Conservation (phyloP, 495 filamentous ascomycete genomes). For the Xylaria sp. region DNA sequence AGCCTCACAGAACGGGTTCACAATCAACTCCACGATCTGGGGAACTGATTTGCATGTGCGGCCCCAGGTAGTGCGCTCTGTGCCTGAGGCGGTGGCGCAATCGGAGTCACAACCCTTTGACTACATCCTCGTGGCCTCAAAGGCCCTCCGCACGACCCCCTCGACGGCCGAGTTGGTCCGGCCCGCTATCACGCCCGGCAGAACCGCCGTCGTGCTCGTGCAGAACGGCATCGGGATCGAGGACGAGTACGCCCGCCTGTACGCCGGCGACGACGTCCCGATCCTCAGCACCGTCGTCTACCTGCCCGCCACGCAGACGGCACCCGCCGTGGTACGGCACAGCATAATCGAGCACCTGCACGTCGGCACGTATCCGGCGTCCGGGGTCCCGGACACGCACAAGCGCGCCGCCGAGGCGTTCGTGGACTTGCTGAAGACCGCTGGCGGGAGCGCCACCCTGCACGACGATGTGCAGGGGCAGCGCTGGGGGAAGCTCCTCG, state of each 20-base stretch:
- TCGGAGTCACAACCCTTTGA: constrained; percentile 46
- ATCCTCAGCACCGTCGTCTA: constrained; percentile 57
- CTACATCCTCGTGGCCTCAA: constrained; percentile 60
- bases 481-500: constrained; percentile 60
- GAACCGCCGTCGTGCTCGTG: constrained; percentile 58
- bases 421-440: constrained; percentile 43
- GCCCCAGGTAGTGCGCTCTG: constrained; percentile 50
- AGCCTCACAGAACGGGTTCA: constrained; percentile 55
- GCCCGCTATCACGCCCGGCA: constrained; percentile 46
- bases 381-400: constrained; percentile 26
- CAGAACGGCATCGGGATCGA: constrained; percentile 67
- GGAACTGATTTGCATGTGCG: constrained; percentile 48
- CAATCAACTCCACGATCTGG: constrained; percentile 56
- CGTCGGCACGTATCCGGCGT: constrained; percentile 56
- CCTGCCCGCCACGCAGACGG: constrained; percentile 54
- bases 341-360: constrained; percentile 48
- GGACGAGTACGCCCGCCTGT: constrained; percentile 50
- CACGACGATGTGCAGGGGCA: constrained; percentile 57
- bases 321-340: constrained; percentile 44
- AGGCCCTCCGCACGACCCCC: constrained; percentile 47
- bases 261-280: constrained; percentile 50
- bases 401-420: constrained; percentile 45
- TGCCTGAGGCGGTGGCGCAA: constrained; percentile 45
- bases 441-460: constrained; percentile 47
- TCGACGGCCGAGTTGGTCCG: constrained; percentile 47